Conservation (phyloP, 2,329 filamentous ascomycete genomes). For the Xylariales sp. region DNA sequence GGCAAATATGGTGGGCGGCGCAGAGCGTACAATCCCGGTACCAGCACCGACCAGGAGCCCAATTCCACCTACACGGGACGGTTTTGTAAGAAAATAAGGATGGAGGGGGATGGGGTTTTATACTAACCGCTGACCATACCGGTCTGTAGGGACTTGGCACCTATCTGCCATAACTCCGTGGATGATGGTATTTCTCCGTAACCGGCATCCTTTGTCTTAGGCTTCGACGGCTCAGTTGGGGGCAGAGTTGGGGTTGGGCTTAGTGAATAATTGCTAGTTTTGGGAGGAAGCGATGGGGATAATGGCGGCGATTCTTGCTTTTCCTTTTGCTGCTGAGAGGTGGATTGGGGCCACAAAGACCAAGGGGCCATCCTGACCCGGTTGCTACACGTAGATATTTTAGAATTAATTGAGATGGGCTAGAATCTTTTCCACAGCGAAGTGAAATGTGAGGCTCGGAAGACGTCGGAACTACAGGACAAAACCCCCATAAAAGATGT, state of each 20-base stretch:
- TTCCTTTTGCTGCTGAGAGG: constrained; percentile 30
- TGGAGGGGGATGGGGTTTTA: background rate
- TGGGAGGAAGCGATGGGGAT: constrained; percentile 17
- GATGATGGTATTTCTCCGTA: constrained; percentile 42
- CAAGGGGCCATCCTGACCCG: constrained; percentile 33
- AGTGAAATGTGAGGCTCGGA: background rate
- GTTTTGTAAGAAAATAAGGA: constrained; percentile 31
- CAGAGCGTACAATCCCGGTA: constrained; percentile 76
- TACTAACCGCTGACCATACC: constrained; percentile 47
- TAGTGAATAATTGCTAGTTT: constrained; percentile 12
- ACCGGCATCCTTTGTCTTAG: constrained; percentile 13
- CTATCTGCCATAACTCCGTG: constrained; percentile 45
- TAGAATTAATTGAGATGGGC: constrained; percentile 1
- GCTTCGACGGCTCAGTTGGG: background rate
- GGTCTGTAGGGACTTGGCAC: constrained; percentile 45
- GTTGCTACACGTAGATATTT: background rate
- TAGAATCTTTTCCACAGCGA: background rate
- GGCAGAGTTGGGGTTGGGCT: constrained; percentile 13
- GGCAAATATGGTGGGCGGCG: constrained; percentile 76
- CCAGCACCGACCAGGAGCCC: constrained; percentile 75
- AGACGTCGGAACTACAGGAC: background rate
- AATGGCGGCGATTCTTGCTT: constrained; percentile 25
- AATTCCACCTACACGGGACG: constrained; percentile 58
- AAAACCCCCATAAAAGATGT: background rate
- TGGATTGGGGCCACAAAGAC: constrained; percentile 33